Conservation (phyloP, 148 eudicot species). For the Cornus kousa region DNA sequence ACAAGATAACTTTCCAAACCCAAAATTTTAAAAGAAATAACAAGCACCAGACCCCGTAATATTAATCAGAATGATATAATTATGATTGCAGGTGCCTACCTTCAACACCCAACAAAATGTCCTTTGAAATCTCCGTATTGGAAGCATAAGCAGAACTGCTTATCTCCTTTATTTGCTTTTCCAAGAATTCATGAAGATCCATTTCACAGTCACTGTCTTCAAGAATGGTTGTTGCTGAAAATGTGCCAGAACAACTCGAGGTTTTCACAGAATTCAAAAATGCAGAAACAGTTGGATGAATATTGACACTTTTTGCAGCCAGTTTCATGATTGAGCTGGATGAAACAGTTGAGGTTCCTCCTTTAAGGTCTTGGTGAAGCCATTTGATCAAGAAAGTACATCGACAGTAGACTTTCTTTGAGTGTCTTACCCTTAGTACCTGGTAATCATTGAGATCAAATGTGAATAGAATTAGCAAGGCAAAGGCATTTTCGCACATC, state of each 20-base stretch:
- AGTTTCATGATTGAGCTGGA: constrained; percentile 44
- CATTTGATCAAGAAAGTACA: constrained; percentile 59
- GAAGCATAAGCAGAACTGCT: constrained; percentile 30
- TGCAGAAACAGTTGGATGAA: constrained; percentile 45
- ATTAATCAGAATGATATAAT: background rate
- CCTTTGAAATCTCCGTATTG: constrained; percentile 22
- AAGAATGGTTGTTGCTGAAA: constrained; percentile 15
- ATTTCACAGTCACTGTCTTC: constrained; percentile 37
- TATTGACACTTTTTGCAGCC: constrained; percentile 36
- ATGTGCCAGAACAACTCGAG: constrained; percentile 11
- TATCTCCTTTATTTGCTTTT: constrained; percentile 48
- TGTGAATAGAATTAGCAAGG: constrained; percentile 5
- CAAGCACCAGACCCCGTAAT: background rate
- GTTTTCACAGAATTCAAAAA: constrained; percentile 30
- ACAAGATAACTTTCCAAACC: background rate
- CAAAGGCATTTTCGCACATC: background rate
- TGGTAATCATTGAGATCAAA: constrained; percentile 20
- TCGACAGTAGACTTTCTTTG: constrained; percentile 51
- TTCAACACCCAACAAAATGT: constrained; percentile 20
- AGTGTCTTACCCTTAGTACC: constrained; percentile 49
- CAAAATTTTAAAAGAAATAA: background rate
- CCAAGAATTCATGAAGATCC: constrained; percentile 42
- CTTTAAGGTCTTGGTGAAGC: constrained; percentile 32
- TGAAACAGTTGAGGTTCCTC: constrained; percentile 34
- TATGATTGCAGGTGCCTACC: constrained; percentile 17